phyloP scores from a whole-genome alignment of 257 asterid genomes.

The Mitragyna speciosa region DNA sequence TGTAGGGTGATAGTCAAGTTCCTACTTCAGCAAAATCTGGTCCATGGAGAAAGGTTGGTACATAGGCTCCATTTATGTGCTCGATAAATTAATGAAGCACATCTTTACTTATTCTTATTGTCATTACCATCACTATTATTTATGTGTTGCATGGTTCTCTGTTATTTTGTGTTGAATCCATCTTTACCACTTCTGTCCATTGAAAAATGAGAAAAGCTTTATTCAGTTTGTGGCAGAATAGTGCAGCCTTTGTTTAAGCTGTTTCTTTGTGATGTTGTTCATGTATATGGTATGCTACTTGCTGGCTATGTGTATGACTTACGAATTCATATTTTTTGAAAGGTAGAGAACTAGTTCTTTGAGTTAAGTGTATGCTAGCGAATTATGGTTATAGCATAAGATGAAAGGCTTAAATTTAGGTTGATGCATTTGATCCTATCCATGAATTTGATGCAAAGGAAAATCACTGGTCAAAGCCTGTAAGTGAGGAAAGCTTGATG shows the following conservation, averaged over 20 bases:
- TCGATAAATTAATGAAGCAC: not conserved
- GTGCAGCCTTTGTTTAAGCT: not conserved
- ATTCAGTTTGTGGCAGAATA: not conserved
- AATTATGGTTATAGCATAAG: no score
- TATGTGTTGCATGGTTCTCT: not conserved
- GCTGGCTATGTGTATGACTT: not conserved
- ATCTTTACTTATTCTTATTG: not conserved
- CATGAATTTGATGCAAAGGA: not conserved
- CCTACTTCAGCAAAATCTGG: conserved; percentile 76
- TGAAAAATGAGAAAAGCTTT: not conserved
- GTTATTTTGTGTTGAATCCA: not conserved
- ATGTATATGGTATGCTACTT: not conserved
- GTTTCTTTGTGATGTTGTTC: not conserved
- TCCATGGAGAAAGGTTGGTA: conserved; percentile 97
- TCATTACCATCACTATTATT: not conserved
- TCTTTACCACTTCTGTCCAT: not conserved
- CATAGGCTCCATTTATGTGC: conserved; percentile 13
- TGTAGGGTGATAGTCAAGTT: conserved; percentile 71
- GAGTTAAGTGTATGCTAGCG: not conserved
- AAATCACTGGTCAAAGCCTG: not conserved
- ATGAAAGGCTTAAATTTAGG: not conserved
- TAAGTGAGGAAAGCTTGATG: not conserved
- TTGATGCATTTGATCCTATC: not conserved
- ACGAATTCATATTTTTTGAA: not conserved
- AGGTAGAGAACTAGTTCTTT: not conserved